Conservation (phyloP, 2,329 filamentous ascomycete genomes). For the Fusarium brachygibbosum region DNA sequence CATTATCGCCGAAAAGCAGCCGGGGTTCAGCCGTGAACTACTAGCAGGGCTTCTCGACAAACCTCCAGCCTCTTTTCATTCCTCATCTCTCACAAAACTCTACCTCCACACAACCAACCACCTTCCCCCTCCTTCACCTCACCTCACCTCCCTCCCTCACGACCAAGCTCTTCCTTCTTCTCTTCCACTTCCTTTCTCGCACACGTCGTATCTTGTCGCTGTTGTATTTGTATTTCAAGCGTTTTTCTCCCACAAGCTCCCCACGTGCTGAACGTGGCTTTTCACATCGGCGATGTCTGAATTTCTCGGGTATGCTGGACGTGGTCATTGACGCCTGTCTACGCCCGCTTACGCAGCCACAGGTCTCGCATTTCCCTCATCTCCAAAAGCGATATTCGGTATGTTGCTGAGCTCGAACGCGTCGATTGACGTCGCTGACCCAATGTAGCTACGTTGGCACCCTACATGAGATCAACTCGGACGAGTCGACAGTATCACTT, state of each 20-base stretch:
- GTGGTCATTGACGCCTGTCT: constrained; percentile 48
- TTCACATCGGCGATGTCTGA: constrained; percentile 65
- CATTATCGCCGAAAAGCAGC: constrained; percentile 41
- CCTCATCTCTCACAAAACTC: constrained; percentile 54
- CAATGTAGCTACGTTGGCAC: constrained; percentile 87
- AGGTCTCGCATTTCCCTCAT: constrained; percentile 96
- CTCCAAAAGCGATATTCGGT: constrained; percentile 98
- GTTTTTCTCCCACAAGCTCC: constrained; percentile 48
- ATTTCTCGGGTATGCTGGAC: constrained; percentile 68
- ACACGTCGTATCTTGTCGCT: constrained; percentile 34
- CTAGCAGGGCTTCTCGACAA: constrained; percentile 45
- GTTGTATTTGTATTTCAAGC: constrained; percentile 42
- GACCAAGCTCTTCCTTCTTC: constrained; percentile 26
- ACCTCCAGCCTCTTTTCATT: constrained; percentile 51
- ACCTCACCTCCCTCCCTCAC: constrained; percentile 30
- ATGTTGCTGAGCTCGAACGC: constrained; percentile 54
- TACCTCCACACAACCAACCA: constrained; percentile 49
- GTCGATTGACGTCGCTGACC: constrained; percentile 51
- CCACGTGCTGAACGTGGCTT: constrained; percentile 60
- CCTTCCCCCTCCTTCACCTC: constrained; percentile 39
- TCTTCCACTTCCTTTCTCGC: constrained; percentile 32
- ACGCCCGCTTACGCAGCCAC: constrained; percentile 53
- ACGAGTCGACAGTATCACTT: constrained; percentile 94
- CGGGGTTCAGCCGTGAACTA: constrained; percentile 42
- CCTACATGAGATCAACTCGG: constrained; percentile 97